Evolutionary conservation across 306 rosid genomes (phyloP).

Genomic region (Trifolium pratense): DNA sequence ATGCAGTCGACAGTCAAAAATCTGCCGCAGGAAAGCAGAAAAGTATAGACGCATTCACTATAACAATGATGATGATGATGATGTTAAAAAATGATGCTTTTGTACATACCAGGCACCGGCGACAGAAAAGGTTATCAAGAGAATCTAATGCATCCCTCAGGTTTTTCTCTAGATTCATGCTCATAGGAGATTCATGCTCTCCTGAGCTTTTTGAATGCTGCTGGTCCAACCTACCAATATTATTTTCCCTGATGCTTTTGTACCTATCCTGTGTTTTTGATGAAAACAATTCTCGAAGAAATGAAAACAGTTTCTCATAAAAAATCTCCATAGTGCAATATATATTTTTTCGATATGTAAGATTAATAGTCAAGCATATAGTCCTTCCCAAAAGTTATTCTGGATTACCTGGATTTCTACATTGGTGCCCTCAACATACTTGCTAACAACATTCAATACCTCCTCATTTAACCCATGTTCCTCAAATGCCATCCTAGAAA

Average conservation of each 20-base stretch:
- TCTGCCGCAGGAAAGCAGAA: conserved; percentile 64
- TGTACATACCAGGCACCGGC: conserved; percentile 84
- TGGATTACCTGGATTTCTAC: conserved; percentile 78
- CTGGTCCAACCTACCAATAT: conserved; percentile 46
- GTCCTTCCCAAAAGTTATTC: conserved; percentile 22
- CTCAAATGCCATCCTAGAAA: conserved; percentile 79
- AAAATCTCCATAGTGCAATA: conserved; percentile 26
- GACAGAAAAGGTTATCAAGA: conserved; percentile 94
- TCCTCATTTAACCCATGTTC: conserved; percentile 84
- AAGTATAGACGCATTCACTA: conserved; percentile 36
- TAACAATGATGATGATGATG: conserved; percentile 38
- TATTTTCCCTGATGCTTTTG: conserved; percentile 66
- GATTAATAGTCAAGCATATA: conserved; percentile 42
- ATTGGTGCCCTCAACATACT: conserved; percentile 72
- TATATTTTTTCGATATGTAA: conserved; percentile 9
- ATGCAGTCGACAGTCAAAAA: conserved; percentile 91
- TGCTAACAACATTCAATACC: conserved; percentile 66
- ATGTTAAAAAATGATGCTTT: conserved; percentile 33
- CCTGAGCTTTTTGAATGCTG: conserved; percentile 51
- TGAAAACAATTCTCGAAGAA: conserved; percentile 27
- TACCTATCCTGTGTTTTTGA: conserved; percentile 71
- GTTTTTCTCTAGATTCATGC: conserved; percentile 74
- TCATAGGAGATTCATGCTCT: conserved; percentile 49
- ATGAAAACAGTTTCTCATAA: conserved; percentile 32
- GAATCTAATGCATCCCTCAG: conserved; percentile 88